These are phyloP conservation scores for Hypoxylon sp. DNA, from an alignment of 2,329 filamentous ascomycete genomes.

Conservation along the genomic window DNA sequence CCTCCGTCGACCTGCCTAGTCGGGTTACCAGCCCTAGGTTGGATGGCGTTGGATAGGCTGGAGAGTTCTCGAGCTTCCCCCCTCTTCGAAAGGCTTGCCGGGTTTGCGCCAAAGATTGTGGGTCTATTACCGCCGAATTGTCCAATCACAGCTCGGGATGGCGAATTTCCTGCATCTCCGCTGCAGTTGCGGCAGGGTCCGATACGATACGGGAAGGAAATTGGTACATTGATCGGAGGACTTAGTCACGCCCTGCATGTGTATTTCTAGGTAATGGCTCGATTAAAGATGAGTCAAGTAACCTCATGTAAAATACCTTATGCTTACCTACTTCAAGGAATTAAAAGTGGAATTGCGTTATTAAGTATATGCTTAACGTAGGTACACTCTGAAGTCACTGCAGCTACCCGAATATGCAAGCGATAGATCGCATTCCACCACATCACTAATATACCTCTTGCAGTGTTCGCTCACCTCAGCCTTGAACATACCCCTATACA, in stretches of 20 bases:
- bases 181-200: constrained; percentile 28
- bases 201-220: constrained; percentile 4
- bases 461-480: not conserved
- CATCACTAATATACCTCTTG: not conserved
- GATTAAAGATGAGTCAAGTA: constrained; percentile 5
- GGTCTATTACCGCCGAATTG: constrained; percentile 28
- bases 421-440: not conserved
- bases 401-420: not conserved
- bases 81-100: constrained; percentile 1
- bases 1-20: constrained; percentile 36
- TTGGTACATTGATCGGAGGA: not conserved
- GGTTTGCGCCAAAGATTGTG: constrained; percentile 26
- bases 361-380: too few relatives aligned
- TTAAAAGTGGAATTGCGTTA: too few relatives aligned
- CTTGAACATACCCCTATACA: too few relatives aligned
- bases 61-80: constrained; percentile 1
- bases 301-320: too few relatives aligned
- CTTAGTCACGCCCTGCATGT: constrained; percentile 17
- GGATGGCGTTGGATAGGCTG: constrained; percentile 12
- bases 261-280: not conserved
- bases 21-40: constrained; percentile 16
- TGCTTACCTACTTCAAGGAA: too few relatives aligned
- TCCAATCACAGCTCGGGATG: constrained; percentile 25
- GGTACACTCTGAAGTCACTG: not conserved
- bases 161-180: constrained; percentile 42